Evolutionary conservation across 2,329 filamentous ascomycete species (phyloP), one percentile per base, ranked within the genome.

Genomic region (Trichophyton simii): DNA sequence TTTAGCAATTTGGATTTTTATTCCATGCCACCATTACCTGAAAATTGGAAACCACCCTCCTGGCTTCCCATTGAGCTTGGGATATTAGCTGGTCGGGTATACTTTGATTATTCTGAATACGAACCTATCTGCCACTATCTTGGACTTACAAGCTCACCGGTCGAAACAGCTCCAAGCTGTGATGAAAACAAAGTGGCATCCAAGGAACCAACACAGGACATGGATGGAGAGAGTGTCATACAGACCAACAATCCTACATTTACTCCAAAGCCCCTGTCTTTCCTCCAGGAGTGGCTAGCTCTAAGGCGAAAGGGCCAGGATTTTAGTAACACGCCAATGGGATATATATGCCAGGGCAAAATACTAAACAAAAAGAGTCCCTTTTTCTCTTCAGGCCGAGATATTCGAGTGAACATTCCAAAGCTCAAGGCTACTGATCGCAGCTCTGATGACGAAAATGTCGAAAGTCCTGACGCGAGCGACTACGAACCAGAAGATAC

Each of bases 21-120:
- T 65, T 70, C 77, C 0, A 71, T 83, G 0, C 84, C 85, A 0
- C 28, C 69, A 0, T 69, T 84, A 0, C 76, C 79, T 0, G 1
- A 41, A 0, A 58, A 65, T 0, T 79, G 76, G 72, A 54, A 64
- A 1, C 69, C 79, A 0, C 83, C 85, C 0, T 18, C 61, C 0
- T 85, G 82, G 82, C 71, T 87, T 0, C 73, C 69, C 0, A 75
- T 82, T 0, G 82, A 88, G 65, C 67, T 88, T 0, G 84, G 84
- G 0, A 75, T 87, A 3, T 75, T 86, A 55, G 75, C 82, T 0
- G 85, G 85, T 0, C 75, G 84, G 0, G 73, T 88, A 0, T 87
- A 87, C 65, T 71, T 72, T 41, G 64, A 68, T 0, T 70, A 66
- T 22, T 50, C 65, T 0, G 69, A 71, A n/a, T 70, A 72, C 41